phyloP scores from a whole-genome alignment of 768 basidiomycete species.

The Psilocybe subaeruginosa region DNA sequence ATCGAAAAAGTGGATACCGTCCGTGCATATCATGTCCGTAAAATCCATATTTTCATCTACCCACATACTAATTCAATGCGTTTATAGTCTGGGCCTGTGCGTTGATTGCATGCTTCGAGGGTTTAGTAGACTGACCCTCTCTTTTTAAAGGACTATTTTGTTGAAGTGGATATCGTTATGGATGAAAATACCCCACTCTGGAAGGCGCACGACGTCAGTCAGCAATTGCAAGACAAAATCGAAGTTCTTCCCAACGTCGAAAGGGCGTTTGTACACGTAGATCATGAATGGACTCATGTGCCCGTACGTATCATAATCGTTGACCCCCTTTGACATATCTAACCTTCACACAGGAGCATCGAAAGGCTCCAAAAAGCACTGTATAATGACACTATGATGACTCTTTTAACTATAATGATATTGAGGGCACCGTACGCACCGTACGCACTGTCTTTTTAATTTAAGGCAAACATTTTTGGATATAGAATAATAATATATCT shows the following conservation, averaged over 20 bases:
- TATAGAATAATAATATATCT: slow-evolving; percentile 1
- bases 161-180: slow-evolving; percentile 96
- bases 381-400: slow-evolving; percentile 9
- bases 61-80: slow-evolving; percentile 11
- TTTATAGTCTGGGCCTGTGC: slow-evolving; percentile 64
- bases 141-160: slow-evolving; percentile 75
- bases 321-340: neutral
- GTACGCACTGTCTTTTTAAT: slow-evolving; percentile 7
- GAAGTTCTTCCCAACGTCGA: slow-evolving; percentile 90
- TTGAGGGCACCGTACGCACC: neutral
- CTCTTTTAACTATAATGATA: neutral
- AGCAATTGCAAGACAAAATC: slow-evolving; percentile 85
- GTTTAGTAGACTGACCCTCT: neutral
- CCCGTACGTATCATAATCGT: slow-evolving; percentile 36
- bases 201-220: slow-evolving; percentile 86
- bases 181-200: slow-evolving; percentile 84
- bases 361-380: slow-evolving; percentile 37
- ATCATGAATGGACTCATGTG: slow-evolving; percentile 88
- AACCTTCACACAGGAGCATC: slow-evolving; percentile 44
- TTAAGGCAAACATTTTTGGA: slow-evolving; percentile 7
- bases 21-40: slow-evolving; percentile 84
- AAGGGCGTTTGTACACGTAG: slow-evolving; percentile 93
- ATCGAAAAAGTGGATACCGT: slow-evolving; percentile 91
- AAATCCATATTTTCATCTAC: slow-evolving; percentile 4
- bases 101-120: neutral